These are phyloP conservation scores for Colletotrichum noveboracense DNA, from an alignment of 2,329 filamentous ascomycete genomes.

Conservation along the genomic window DNA sequence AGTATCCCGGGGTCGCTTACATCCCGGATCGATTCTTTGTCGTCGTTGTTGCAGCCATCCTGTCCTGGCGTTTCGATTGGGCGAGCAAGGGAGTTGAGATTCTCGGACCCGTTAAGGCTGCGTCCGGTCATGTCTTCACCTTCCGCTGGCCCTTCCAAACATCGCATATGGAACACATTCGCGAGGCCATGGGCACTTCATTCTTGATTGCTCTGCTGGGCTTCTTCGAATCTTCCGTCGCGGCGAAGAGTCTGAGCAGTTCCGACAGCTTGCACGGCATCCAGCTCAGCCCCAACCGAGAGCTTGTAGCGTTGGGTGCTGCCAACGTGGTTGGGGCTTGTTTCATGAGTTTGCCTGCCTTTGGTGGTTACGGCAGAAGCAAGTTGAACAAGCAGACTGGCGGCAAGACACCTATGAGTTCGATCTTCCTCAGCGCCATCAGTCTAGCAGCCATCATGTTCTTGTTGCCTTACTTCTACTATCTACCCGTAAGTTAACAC, in stretches of 20 bases:
- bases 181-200: slow-evolving; percentile 85
- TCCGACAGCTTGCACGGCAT: slow-evolving; percentile 77
- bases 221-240: slow-evolving; percentile 98
- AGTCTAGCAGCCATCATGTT: slow-evolving; percentile 82
- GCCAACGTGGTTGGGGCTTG: slow-evolving; percentile 91
- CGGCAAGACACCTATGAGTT: slow-evolving; percentile 92
- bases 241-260: slow-evolving; percentile 85
- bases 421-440: slow-evolving; percentile 82
- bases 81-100: slow-evolving; percentile 81
- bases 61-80: slow-evolving; percentile 81
- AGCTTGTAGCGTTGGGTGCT: slow-evolving; percentile 88
- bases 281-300: slow-evolving; percentile 86
- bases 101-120: slow-evolving; percentile 80
- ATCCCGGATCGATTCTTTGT: slow-evolving; percentile 91
- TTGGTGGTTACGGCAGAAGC: slow-evolving; percentile 94
- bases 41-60: slow-evolving; percentile 81
- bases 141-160: slow-evolving; percentile 87
- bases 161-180: slow-evolving; percentile 79
- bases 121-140: slow-evolving; percentile 73
- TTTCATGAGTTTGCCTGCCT: slow-evolving; percentile 91
- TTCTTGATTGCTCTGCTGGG: slow-evolving; percentile 94
- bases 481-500: slow-evolving; percentile 76
- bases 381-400: slow-evolving; percentile 95
- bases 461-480: slow-evolving; percentile 91
- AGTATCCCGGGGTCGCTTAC: slow-evolving; percentile 82